A percentile compares a stretch with the other conserved stretches of the same genome.
Evolutionary conservation across 2,329 filamentous ascomycete genomes (phyloP).

Genomic region (Fusarium secorum): DNA sequence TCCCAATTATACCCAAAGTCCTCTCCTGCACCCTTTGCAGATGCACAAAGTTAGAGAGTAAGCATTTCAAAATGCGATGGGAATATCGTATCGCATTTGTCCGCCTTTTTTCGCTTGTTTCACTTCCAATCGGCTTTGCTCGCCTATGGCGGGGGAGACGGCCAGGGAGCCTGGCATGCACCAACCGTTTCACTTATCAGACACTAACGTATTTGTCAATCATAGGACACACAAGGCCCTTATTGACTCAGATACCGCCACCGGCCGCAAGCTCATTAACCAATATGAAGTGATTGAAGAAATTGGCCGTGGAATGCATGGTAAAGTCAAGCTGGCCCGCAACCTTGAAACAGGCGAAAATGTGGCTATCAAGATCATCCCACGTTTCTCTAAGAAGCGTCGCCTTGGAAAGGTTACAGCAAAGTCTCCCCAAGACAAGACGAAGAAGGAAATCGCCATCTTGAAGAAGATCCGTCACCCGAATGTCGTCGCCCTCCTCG

Average conservation of each 20-base stretch:
- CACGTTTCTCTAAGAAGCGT: slow-evolving; percentile 91
- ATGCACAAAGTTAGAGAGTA: slow-evolving; percentile 79
- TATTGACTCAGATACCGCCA: slow-evolving; percentile 86
- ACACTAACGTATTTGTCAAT: slow-evolving; percentile 26
- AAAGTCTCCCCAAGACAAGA: slow-evolving; percentile 74
- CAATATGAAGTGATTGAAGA: slow-evolving; percentile 98
- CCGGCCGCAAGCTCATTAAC: slow-evolving; percentile 95
- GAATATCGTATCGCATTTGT: background rate
- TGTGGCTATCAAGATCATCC: slow-evolving; percentile 98
- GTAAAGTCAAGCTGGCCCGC: slow-evolving; percentile 94
- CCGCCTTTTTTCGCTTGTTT: background rate
- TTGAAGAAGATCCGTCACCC: slow-evolving; percentile 97
- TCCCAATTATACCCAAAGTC: slow-evolving; percentile 59
- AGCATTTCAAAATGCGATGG: slow-evolving; percentile 48
- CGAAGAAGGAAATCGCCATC: slow-evolving; percentile 96
- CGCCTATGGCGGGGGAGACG: slow-evolving; percentile 12
- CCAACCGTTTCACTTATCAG: slow-evolving; percentile 13
- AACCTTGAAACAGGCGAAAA: slow-evolving; percentile 78
- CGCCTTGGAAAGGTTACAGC: slow-evolving; percentile 84
- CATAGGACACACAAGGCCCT: slow-evolving; percentile 84
- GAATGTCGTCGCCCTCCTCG: slow-evolving; percentile 94
- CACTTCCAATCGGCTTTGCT: slow-evolving; percentile 2
- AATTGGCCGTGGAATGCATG: slow-evolving; percentile 93
- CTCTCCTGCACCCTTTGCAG: slow-evolving; percentile 75
- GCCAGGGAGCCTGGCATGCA: slow-evolving; percentile 14